These are phyloP conservation scores for Sphagnum contortum DNA, from an alignment of 225 moss, liverwort and hornwort genomes.

Conservation along the genomic window DNA sequence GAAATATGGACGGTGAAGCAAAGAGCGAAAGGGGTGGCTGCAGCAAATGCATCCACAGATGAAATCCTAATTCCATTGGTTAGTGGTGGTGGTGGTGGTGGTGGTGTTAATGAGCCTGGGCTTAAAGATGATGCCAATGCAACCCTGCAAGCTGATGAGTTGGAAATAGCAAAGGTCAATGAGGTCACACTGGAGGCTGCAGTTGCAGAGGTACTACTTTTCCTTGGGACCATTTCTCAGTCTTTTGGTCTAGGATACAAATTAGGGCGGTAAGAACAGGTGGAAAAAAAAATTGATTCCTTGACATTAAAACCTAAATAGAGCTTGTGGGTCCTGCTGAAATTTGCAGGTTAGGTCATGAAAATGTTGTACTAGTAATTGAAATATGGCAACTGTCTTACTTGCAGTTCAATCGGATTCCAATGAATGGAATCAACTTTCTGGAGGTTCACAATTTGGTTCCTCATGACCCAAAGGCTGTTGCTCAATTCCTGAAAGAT, in stretches of 20 bases:
- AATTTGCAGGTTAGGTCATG: too few relatives aligned
- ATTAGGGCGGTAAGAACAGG: not conserved
- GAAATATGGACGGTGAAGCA: slow-evolving; percentile 71
- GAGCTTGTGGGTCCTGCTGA: too few relatives aligned
- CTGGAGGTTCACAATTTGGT: slow-evolving; percentile 67
- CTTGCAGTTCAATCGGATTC: slow-evolving; percentile 88
- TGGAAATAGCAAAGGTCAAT: slow-evolving; percentile 92
- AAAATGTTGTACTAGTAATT: too few relatives aligned
- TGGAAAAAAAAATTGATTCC: not conserved
- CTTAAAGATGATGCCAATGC: slow-evolving; percentile 62
- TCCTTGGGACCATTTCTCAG: not conserved
- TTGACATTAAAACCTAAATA: not conserved
- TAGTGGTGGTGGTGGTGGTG: slow-evolving; percentile 8
- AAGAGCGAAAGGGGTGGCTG: slow-evolving; percentile 39
- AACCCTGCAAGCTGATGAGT: slow-evolving; percentile 81
- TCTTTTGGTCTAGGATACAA: not conserved
- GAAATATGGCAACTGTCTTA: not conserved
- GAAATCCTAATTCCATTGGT: not conserved
- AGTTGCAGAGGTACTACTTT: slow-evolving; percentile 61
- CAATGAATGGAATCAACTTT: slow-evolving; percentile 72
- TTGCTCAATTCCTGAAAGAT: slow-evolving; percentile 79
- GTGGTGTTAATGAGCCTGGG: slow-evolving; percentile 32
- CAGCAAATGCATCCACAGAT: too few relatives aligned
- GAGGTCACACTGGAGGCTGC: slow-evolving; percentile 92
- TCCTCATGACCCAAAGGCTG: slow-evolving; percentile 60